A percentile compares a stretch with the other conserved stretches of the same genome.
These are phyloP conservation scores for Trichoderma hamatum DNA, from an alignment of 2,329 filamentous ascomycete species.

Conservation along the genomic window DNA sequence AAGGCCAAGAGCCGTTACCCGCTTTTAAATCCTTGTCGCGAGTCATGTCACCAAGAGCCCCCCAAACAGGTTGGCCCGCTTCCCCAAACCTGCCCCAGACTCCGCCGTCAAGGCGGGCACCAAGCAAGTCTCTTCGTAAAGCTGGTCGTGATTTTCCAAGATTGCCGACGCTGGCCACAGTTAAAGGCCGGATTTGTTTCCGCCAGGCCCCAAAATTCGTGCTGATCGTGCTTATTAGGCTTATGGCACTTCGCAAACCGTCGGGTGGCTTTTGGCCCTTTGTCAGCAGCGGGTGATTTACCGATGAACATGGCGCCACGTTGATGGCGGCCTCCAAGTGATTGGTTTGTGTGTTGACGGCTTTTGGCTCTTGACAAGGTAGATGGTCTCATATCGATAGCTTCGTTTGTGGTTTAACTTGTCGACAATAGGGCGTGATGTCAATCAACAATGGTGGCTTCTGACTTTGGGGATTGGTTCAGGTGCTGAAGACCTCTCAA, in stretches of 20 bases:
- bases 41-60: slow-evolving; percentile 5
- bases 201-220: neutral
- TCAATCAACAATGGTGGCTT: neutral
- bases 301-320: slow-evolving; percentile 7
- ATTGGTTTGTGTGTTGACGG: neutral
- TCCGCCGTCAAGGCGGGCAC: slow-evolving; percentile 6
- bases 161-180: slow-evolving; percentile 20
- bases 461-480: neutral
- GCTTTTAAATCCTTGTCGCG: neutral
- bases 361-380: neutral
- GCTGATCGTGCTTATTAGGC: neutral
- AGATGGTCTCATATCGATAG: slow-evolving; percentile 8
- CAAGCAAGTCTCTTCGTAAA: neutral
- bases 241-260: slow-evolving; percentile 1
- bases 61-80: slow-evolving; percentile 2
- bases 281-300: slow-evolving; percentile 1
- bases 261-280: neutral
- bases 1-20: neutral
- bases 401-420: neutral
- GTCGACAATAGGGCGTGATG: neutral
- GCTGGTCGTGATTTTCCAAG: neutral
- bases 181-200: neutral
- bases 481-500: too few species aligned
- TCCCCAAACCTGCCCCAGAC: slow-evolving; percentile 22
- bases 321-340: neutral